Base-by-base conservation (phyloP, 2,329 filamentous ascomycete genomes). In the Zymoseptoria tritici region DNA sequence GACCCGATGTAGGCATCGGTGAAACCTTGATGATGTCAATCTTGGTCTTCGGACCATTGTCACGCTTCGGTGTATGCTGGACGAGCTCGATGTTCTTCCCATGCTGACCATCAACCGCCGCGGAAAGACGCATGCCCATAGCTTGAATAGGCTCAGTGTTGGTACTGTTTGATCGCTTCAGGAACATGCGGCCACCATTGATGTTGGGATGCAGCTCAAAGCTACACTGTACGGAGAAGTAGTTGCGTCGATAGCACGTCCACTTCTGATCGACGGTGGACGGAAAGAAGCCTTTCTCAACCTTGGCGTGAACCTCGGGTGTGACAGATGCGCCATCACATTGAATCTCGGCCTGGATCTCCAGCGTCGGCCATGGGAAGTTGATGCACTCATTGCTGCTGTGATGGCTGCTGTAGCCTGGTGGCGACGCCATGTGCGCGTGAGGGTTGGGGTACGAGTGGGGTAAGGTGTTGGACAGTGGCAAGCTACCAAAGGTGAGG, bases 221-320 rank as follows among this genome's bases (percentile, higher is more conserved):
- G 2, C 88, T 90, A 73, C 90, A 93, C 56, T 87, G 84, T 57
- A 94, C 91, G 0, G 89, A 87, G 72, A 96, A 94, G 75, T 96
- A 96, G 73, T 96, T 96, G 51, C 92, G 83, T 36, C 91, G 83
- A 72, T 96, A 96, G 76, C 91, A 96, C 0, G 91, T 96, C 91
- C 91, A 96, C 67, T 92, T 90, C 19, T 83, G 81, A 58, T 95
- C 91, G 16, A 65, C 58, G 3, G 82, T 83, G 42, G 78, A 78
- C 55, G 86, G 78, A 72, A 96, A 96, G 76, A 96, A 95, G 0
- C 91, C 91, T 68, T 96, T 95, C 73, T 95, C 90, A 61, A 96
- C 91, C 68, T 85, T 87, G 42, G 89, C 90, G 29, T 86, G 81
- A 64, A 96, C 89, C 13, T 89, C 87, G 20, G 89, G 81, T 64